Base-by-base conservation (phyloP, 2,329 filamentous ascomycete species). In the Parafenestella ontariensis region DNA sequence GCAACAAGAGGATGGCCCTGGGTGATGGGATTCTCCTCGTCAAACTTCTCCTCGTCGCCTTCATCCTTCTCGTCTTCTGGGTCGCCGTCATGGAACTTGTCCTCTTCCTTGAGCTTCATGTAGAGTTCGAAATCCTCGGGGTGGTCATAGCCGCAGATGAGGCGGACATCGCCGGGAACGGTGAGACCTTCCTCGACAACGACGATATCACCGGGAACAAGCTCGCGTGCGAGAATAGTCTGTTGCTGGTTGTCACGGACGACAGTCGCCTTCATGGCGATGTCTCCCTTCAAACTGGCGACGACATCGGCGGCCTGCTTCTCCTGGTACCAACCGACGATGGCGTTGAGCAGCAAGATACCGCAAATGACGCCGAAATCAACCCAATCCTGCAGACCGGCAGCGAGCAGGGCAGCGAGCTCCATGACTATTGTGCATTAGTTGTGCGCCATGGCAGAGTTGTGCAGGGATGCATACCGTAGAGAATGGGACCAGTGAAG, bases 301-400 rank as follows among this genome's bases (percentile, higher is more conserved):
- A 68, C 61, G 57, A 66, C 88, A 77, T 91, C 89, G 64, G 88
- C 89, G 67, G 89, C 89, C 78, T 91, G 88, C 81, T 91, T 91
- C 78, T 91, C 89, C 76, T 91, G 89, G 76, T 91, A 91, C 85
- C 88, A 91, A 81, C 89, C 89, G 75, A 91, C 89, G 61, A 87
- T 79, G 62, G 89, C 89, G 79, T 92, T 92, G 59, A 92, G 86
- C 72, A 88, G 67, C 51, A 92, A 80, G 76, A 92, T 91, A 81
- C 84, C 89, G 68, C 88, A 85, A 74, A 91, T 91, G 75, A 92
- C 87, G 83, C 88, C 88, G 65, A 91, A 75, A 84, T 92, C 89
- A 62, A 70, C 83, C 88, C 88, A 91, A 78, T 90, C 87, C 74
- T 84, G 83, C 61, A 92, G 86, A 84, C 88, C 89, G 72, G 87